Base-by-base conservation (phyloP, 2,329 filamentous ascomycete genomes). In the Nannizziopsis barbatae region DNA sequence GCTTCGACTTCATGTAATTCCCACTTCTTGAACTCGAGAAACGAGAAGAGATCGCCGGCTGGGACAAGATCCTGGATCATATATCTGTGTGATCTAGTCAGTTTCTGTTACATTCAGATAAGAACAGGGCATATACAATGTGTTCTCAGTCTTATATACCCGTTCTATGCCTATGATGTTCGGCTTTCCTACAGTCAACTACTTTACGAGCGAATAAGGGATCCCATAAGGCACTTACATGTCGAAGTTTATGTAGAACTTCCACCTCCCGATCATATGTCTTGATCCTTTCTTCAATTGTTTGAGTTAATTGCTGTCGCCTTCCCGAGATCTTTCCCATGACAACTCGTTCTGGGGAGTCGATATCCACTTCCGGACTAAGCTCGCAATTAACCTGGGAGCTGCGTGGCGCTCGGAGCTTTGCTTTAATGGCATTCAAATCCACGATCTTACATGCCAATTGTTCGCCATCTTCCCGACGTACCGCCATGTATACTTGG, bases 41-140 rank as follows among this genome's bases (percentile, higher is more conserved):
- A 80, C 0, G 78, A 81, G 53, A 79, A 75, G 1, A 82, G 65
- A 55, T 82, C 78, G 11, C 79, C 79, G 5, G 71, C 77, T 2
- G 76, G 74, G 42, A 79, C 60, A 8, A 81, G 68, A 39, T 81
- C 78, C 57, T 79, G 71, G 51, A 81, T 76, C 47, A 81, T 75
- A 58, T 78, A 82, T 14, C 74, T 75, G 49, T 22, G 17, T 22
- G 22, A 27, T 27, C 22, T 27, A 27, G 22, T 27, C 22, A 27
- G 22, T 4, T 7, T 27, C 3, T 7, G 22, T 4, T 27, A 7
- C 22, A 27, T 27, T 27, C 22, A 27, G 22, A 27, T 3, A 27
- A n/a, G 9, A 31, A 38, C n/a, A 1, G 37, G 14, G 27, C 10
- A n/a, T 11, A 60, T 55, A 74, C 71, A 79, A 67, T 3, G 70